A percentile compares a stretch with the other conserved stretches of the same genome.
Evolutionary conservation across 148 eudicot species (phyloP).

Genomic region (Vaccinium macrocarpon): DNA sequence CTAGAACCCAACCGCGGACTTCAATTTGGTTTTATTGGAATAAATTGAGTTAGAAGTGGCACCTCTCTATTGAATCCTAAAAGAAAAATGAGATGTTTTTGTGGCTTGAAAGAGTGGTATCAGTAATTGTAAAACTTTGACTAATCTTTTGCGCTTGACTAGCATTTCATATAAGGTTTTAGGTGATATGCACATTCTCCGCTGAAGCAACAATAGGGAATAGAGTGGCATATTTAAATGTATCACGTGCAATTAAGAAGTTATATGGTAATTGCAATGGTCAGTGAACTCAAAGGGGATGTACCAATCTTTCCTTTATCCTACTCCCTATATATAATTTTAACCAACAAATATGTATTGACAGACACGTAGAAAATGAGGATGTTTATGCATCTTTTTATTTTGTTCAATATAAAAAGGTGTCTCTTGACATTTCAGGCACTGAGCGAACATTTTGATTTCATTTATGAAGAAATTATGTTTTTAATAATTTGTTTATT

Average conservation of each 20-base stretch:
- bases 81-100: not conserved
- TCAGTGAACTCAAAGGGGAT: not conserved
- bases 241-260: not conserved
- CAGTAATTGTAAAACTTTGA: not conserved
- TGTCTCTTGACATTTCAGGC: not conserved
- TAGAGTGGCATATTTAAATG: not conserved
- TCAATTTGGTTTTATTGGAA: not conserved
- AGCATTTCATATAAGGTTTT: not conserved
- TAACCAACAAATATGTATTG: not conserved
- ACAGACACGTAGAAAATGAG: not conserved
- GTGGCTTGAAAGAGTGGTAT: not conserved
- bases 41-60: not conserved
- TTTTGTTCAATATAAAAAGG: not conserved
- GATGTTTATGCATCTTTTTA: not conserved
- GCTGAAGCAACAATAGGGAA: not conserved
- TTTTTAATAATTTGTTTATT: not conserved
- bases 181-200: not conserved
- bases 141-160: not conserved
- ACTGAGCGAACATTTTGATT: not conserved
- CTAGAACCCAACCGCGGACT: not conserved
- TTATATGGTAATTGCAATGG: not conserved
- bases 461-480: not conserved
- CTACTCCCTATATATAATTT: not conserved
- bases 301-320: not conserved
- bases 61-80: not conserved